Evolutionary conservation across 495 filamentous ascomycete species (phyloP).

Genomic region (Usnea hakonensis): DNA sequence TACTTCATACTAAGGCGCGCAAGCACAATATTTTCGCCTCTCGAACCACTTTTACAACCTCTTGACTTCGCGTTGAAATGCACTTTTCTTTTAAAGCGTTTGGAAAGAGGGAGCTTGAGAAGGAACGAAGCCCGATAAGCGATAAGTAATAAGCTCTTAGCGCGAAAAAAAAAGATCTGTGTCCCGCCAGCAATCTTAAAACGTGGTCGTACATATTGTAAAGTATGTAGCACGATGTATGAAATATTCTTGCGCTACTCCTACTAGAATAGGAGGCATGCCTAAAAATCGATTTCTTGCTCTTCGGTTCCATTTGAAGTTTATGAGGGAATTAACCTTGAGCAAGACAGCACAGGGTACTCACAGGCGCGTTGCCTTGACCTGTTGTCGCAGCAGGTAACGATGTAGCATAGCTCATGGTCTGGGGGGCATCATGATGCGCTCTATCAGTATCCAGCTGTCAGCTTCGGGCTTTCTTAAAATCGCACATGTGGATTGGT

Average conservation of each 20-base stretch:
- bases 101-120: too few relatives aligned
- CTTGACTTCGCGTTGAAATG: background rate
- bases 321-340: constrained; percentile 31
- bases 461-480: constrained; percentile 23
- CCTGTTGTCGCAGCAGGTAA: constrained; percentile 62
- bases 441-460: constrained; percentile 35
- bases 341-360: constrained; percentile 29
- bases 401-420: constrained; percentile 54
- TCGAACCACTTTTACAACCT: background rate
- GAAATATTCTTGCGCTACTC: background rate
- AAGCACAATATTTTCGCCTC: background rate
- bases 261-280: background rate
- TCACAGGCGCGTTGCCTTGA: constrained; percentile 59
- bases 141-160: constrained; percentile 3
- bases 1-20: constrained; percentile 33
- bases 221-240: background rate
- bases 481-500: background rate
- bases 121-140: background rate
- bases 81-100: too few relatives aligned
- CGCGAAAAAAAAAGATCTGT: background rate
- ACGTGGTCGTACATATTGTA: background rate
- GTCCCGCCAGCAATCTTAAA: background rate
- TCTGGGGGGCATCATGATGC: constrained; percentile 42
- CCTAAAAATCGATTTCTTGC: background rate
- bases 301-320: background rate